Percentiles rank a stretch among this genome's conserved stretches.
Conservation (phyloP, 176 grass and related monocot genomes). For the Rhipidocladum racemiflorum region DNA sequence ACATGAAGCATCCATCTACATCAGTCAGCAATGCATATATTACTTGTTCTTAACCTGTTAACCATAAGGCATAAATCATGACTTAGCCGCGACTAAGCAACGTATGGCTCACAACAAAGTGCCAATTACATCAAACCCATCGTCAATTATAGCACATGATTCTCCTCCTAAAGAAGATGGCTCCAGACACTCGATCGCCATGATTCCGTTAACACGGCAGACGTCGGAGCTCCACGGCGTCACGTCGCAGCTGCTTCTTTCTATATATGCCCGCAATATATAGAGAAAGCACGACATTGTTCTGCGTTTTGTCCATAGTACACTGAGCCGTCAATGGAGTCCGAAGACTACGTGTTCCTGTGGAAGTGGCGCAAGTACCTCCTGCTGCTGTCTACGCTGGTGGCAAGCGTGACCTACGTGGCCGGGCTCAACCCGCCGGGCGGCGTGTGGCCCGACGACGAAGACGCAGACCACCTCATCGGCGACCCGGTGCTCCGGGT, state of each 20-base stretch:
- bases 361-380: slow-evolving; percentile 35
- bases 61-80: too few relatives aligned
- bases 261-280: background rate
- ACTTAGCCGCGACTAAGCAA: background rate
- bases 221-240: too few relatives aligned
- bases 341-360: slow-evolving; percentile 2
- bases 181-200: too few relatives aligned
- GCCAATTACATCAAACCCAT: background rate
- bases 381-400: slow-evolving; percentile 36
- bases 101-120: background rate
- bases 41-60: background rate
- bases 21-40: background rate
- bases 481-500: background rate
- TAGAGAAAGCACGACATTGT: background rate
- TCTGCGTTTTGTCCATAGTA: background rate
- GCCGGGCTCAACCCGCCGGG: slow-evolving; percentile 37
- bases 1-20: background rate
- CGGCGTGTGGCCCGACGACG: slow-evolving; percentile 29
- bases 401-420: slow-evolving; percentile 28
- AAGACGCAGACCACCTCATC: background rate
- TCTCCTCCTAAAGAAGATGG: background rate
- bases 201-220: background rate
- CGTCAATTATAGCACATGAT: background rate
- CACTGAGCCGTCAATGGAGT: background rate
- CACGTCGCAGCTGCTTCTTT: too few relatives aligned